These are phyloP conservation scores for Acrocalymma vagum DNA, from an alignment of 2,329 filamentous ascomycete genomes.

Conservation along the genomic window DNA sequence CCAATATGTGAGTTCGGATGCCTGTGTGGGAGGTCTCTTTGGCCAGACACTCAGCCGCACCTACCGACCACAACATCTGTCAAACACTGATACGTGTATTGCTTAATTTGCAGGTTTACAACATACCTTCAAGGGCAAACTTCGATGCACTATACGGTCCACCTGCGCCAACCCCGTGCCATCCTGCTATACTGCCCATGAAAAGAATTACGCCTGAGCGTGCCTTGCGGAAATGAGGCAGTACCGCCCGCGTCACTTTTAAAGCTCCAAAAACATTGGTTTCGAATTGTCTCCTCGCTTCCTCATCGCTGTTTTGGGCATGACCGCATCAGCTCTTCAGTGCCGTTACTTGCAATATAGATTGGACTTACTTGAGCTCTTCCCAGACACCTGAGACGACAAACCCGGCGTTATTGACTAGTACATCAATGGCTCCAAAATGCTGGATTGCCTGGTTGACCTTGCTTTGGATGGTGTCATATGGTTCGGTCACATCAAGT, in stretches of 20 bases:
- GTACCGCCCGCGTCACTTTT: constrained; percentile 5
- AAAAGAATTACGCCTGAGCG: constrained; percentile 5
- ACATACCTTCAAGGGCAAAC: constrained; percentile 7
- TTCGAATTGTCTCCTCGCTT: constrained; percentile 7
- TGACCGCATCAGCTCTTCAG: background rate
- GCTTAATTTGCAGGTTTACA: background rate
- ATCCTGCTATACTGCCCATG: constrained; percentile 8
- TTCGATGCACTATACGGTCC: constrained; percentile 11
- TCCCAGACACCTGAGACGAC: constrained; percentile 3
- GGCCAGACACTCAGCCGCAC: constrained; percentile 7
- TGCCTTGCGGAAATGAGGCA: constrained; percentile 10
- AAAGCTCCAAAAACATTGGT: constrained; percentile 16
- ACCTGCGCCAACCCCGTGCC: constrained; percentile 5
- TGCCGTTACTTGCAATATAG: background rate
- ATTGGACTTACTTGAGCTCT: background rate
- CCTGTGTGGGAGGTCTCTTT: constrained; percentile 6
- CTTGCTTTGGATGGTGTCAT: constrained; percentile 32
- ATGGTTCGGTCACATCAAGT: constrained; percentile 45
- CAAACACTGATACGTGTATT: background rate
- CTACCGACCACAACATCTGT: constrained; percentile 1
- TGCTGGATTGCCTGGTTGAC: constrained; percentile 36
- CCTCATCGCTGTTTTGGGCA: constrained; percentile 6
- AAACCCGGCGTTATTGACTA: constrained; percentile 62
- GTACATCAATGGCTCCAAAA: constrained; percentile 49
- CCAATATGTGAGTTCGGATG: constrained; percentile 9